A percentile compares a stretch with the other conserved stretches of the same genome.
Evolutionary conservation across 2,329 filamentous ascomycete genomes (phyloP).

Genomic region (Neonectria punicea): DNA sequence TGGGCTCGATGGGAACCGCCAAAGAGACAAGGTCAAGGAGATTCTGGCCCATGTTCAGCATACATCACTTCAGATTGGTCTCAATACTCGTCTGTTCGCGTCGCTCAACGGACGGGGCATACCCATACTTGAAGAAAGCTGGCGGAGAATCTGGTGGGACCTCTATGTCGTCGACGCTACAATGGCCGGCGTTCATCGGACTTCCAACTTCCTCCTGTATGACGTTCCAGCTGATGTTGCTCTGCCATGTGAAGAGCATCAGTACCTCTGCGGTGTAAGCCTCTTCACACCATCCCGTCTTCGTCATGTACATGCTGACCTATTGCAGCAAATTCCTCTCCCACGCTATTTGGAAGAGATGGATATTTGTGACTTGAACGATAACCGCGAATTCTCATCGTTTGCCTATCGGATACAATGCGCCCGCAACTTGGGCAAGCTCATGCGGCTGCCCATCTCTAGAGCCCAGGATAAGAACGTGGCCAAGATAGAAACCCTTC

Average conservation of each 20-base stretch:
- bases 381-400: constrained; percentile 79
- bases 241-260: constrained; percentile 82
- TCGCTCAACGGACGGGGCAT: constrained; percentile 69
- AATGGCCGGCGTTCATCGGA: constrained; percentile 80
- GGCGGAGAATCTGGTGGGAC: constrained; percentile 92
- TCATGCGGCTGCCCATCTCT: constrained; percentile 67
- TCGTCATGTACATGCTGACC: background rate
- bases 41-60: constrained; percentile 75
- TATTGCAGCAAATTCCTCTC: constrained; percentile 61
- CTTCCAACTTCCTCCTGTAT: constrained; percentile 75
- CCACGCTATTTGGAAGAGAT: constrained; percentile 77
- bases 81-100: constrained; percentile 77
- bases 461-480: constrained; percentile 64
- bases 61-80: constrained; percentile 77
- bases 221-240: constrained; percentile 74
- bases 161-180: constrained; percentile 81
- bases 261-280: constrained; percentile 69
- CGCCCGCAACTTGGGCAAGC: constrained; percentile 78
- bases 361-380: constrained; percentile 71
- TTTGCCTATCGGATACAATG: constrained; percentile 87
- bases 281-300: too few species aligned
- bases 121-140: constrained; percentile 79
- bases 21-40: constrained; percentile 73
- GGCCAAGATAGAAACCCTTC: constrained; percentile 60
- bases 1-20: constrained; percentile 78